Evolutionary conservation across 2,329 filamentous ascomycete species (phyloP).

Genomic region (Polytolypa hystricis): DNA sequence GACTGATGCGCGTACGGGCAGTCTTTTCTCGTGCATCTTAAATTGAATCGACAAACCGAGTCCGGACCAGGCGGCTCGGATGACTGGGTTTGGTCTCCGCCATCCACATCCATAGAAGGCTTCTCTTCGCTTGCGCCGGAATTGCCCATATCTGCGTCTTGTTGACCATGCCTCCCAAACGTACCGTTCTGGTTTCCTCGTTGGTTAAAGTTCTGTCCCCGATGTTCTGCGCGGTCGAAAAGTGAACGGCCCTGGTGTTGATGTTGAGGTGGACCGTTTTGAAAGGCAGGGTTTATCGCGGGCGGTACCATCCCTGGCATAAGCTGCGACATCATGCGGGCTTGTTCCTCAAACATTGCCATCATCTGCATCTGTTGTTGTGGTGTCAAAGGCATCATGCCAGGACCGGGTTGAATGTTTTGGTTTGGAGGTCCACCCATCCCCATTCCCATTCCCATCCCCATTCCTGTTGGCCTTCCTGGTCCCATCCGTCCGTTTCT

Average conservation of each 20-base stretch:
- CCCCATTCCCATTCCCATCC: slow-evolving; percentile 24
- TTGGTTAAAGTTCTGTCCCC: slow-evolving; percentile 17
- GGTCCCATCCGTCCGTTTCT: slow-evolving; percentile 34
- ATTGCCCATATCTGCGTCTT: slow-evolving; percentile 14
- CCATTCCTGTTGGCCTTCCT: slow-evolving; percentile 33
- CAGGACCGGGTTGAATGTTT: slow-evolving; percentile 35
- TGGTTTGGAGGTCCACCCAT: slow-evolving; percentile 20
- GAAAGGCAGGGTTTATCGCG: slow-evolving; percentile 44
- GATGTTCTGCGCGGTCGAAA: slow-evolving; percentile 57
- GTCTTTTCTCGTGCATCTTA: slow-evolving; percentile 75
- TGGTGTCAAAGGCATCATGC: slow-evolving; percentile 47
- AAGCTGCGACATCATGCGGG: slow-evolving; percentile 70
- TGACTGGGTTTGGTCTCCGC: slow-evolving; percentile 28
- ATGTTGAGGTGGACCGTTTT: slow-evolving; percentile 30
- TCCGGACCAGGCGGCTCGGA: slow-evolving; percentile 48
- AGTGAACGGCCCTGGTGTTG: slow-evolving; percentile 51
- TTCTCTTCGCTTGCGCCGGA: slow-evolving; percentile 30
- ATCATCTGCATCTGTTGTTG: slow-evolving; percentile 64
- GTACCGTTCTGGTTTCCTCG: slow-evolving; percentile 3
- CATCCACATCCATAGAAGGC: slow-evolving; percentile 20
- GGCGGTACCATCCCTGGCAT: slow-evolving; percentile 45
- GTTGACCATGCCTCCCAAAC: slow-evolving; percentile 4
- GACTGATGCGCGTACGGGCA: slow-evolving; percentile 94
- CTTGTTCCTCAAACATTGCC: slow-evolving; percentile 74
- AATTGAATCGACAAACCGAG: slow-evolving; percentile 78